phyloP scores from a whole-genome alignment of 1,284 basidiomycete species.

The Exobasidium rhododendri region DNA sequence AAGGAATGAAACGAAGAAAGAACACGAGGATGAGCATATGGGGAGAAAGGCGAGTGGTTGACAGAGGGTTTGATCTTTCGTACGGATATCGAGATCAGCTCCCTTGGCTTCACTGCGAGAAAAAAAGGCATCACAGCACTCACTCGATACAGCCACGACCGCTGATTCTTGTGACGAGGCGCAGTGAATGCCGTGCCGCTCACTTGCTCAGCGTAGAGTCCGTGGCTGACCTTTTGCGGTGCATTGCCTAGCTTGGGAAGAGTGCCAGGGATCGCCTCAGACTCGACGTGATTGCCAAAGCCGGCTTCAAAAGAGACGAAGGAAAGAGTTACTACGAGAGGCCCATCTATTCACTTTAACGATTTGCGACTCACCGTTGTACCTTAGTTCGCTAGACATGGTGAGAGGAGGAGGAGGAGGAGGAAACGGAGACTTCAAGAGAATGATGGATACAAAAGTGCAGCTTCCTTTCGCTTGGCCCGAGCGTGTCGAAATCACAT shows the following conservation, averaged over 20 bases:
- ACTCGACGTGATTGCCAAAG: conserved; percentile 52
- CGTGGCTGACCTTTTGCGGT: conserved; percentile 66
- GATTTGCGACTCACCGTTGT: too few relatives aligned
- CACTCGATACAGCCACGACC: conserved; percentile 55
- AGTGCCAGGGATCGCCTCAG: conserved; percentile 60
- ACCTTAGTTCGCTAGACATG: too few relatives aligned
- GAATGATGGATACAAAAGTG: too few relatives aligned
- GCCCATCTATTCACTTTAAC: too few relatives aligned
- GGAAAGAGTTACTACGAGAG: too few relatives aligned
- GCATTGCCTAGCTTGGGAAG: conserved; percentile 64
- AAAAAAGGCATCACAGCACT: background rate
- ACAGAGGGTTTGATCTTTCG: conserved; percentile 65
- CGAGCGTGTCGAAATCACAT: too few relatives aligned
- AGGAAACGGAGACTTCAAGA: too few relatives aligned
- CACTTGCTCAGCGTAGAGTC: conserved; percentile 65
- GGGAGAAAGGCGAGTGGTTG: conserved; percentile 65
- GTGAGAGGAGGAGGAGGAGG: too few relatives aligned
- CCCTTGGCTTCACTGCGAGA: background rate
- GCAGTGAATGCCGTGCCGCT: conserved; percentile 65
- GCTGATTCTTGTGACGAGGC: conserved; percentile 61
- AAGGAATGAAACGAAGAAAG: conserved; percentile 25
- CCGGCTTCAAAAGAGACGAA: too few relatives aligned
- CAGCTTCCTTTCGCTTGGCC: too few relatives aligned
- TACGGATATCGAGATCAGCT: conserved; percentile 5
- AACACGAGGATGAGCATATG: conserved; percentile 64